A percentile compares a stretch with the other conserved stretches of the same genome.
Conservation (phyloP, 2,329 filamentous ascomycete genomes). For the Pleomassaria siparia region DNA sequence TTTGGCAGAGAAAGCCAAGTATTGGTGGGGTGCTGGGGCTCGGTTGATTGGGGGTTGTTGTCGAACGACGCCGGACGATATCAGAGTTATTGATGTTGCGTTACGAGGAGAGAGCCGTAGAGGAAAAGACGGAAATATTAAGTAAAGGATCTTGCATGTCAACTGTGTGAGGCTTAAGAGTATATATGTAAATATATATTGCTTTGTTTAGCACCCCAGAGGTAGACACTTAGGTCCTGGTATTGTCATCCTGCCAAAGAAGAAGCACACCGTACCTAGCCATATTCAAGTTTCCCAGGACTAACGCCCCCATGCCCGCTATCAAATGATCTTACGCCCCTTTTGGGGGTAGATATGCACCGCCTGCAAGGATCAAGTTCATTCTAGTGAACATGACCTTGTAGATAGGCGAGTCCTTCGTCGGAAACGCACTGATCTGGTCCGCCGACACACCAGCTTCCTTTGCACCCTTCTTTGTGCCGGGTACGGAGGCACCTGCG, state of each 20-base stretch:
- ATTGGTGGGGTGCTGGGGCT: constrained; percentile 43
- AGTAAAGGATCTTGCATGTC: not conserved
- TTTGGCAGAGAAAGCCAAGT: constrained; percentile 30
- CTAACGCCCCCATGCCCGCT: not conserved
- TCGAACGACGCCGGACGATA: constrained; percentile 47
- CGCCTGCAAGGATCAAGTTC: constrained; percentile 88
- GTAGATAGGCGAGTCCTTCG: constrained; percentile 93
- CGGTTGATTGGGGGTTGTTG: constrained; percentile 52
- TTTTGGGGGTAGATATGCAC: constrained; percentile 60
- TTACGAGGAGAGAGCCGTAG: no score
- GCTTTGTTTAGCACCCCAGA: no score
- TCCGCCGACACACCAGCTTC: constrained; percentile 89
- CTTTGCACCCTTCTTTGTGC: constrained; percentile 73
- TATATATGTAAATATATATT: no score
- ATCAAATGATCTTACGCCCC: not conserved
- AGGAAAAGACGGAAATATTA: not conserved
- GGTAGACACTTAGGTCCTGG: no score
- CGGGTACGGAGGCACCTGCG: constrained; percentile 42
- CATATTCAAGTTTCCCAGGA: not conserved
- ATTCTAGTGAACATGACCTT: constrained; percentile 92
- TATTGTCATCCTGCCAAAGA: no score
- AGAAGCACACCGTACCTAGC: no score
- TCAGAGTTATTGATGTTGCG: constrained; percentile 35
- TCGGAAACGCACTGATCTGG: constrained; percentile 91
- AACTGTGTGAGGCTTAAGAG: not conserved